These are phyloP conservation scores for Trichoderma atrobrunneum DNA, from an alignment of 2,329 filamentous ascomycete genomes.

Conservation along the genomic window DNA sequence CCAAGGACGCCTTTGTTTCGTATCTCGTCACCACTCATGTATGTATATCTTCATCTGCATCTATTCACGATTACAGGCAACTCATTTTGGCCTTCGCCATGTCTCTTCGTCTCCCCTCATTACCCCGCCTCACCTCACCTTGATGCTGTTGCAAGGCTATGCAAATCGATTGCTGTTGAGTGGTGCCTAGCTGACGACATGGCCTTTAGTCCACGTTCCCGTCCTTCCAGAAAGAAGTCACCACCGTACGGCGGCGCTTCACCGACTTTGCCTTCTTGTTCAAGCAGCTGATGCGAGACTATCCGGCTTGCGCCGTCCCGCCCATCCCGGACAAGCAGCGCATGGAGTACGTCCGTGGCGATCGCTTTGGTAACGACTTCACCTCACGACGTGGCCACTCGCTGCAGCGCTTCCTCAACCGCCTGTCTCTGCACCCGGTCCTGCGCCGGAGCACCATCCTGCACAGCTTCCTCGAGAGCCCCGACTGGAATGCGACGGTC, in stretches of 20 bases:
- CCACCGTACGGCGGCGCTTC: constrained; percentile 82
- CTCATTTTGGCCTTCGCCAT: neutral
- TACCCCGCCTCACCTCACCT: neutral
- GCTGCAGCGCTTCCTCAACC: constrained; percentile 83
- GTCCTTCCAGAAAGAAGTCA: constrained; percentile 80
- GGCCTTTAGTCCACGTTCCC: constrained; percentile 78
- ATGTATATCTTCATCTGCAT: constrained; percentile 24
- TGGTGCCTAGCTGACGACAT: neutral
- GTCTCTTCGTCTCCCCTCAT: neutral
- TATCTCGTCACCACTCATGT: constrained; percentile 92
- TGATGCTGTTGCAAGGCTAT: neutral
- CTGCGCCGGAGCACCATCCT: constrained; percentile 80
- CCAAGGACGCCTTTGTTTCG: constrained; percentile 94
- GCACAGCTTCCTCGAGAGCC: constrained; percentile 85
- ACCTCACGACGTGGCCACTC: constrained; percentile 85
- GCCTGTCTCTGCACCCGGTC: constrained; percentile 82
- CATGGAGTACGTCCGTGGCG: constrained; percentile 96
- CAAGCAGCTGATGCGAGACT: constrained; percentile 84
- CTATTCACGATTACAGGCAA: neutral
- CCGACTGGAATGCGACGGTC: constrained; percentile 98
- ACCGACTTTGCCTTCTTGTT: constrained; percentile 98
- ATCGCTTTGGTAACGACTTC: constrained; percentile 92
- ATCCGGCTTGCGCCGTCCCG: constrained; percentile 86
- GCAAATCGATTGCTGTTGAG: neutral
- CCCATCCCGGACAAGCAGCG: constrained; percentile 97